A percentile compares a stretch with the other conserved stretches of the same genome.
phyloP scores from a whole-genome alignment of 805 yeast species.

The Spathaspora arborariae region DNA sequence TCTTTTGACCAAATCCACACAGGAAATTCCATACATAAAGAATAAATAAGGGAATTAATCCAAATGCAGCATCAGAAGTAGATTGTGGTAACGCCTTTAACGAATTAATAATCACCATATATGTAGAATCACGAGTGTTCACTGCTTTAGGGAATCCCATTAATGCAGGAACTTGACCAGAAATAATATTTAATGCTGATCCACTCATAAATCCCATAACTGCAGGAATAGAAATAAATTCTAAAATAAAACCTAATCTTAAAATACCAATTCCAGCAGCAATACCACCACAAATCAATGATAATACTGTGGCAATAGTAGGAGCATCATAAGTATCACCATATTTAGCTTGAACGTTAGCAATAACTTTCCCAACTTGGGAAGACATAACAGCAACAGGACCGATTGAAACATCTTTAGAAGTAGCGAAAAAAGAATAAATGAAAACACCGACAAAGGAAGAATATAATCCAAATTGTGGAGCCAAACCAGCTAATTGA shows the following conservation, averaged over 20 bases:
- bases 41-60: constrained; percentile 69
- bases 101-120: constrained; percentile 63
- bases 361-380: constrained; percentile 76
- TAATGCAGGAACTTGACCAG: constrained; percentile 83
- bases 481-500: constrained; percentile 70
- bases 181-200: constrained; percentile 77
- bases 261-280: constrained; percentile 79
- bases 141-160: constrained; percentile 70
- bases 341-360: constrained; percentile 46
- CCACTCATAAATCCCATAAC: constrained; percentile 95
- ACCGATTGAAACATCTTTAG: constrained; percentile 93
- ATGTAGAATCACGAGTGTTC: constrained; percentile 71
- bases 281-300: constrained; percentile 82
- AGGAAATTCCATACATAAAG: constrained; percentile 68
- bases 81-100: constrained; percentile 69
- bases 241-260: constrained; percentile 83
- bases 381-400: constrained; percentile 96
- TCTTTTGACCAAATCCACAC: constrained; percentile 57
- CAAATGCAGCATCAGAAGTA: constrained; percentile 84
- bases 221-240: constrained; percentile 85
- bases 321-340: constrained; percentile 53
- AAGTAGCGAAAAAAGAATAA: constrained; percentile 89
- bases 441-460: constrained; percentile 88
- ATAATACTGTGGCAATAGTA: constrained; percentile 72
- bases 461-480: constrained; percentile 87